A percentile compares a stretch with the other conserved stretches of the same genome.
These are phyloP conservation scores for Candida nanaspora DNA, from an alignment of 805 yeast genomes.

Conservation along the genomic window DNA sequence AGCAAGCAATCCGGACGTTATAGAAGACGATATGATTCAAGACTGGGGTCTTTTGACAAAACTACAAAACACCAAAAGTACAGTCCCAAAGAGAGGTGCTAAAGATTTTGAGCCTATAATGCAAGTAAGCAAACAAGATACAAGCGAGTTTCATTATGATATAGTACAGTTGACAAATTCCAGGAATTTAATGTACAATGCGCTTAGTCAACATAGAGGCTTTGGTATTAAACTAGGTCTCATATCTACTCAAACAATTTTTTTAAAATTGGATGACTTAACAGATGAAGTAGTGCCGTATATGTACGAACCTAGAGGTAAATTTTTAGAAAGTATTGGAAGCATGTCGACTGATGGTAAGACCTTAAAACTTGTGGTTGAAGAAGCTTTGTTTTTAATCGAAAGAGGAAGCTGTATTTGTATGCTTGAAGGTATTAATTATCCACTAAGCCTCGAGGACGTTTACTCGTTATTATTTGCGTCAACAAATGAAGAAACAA, in stretches of 20 bases:
- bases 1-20: background rate
- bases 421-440: slow-evolving; percentile 13
- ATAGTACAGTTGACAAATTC: slow-evolving; percentile 37
- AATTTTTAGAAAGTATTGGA: slow-evolving; percentile 70
- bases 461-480: slow-evolving; percentile 48
- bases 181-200: slow-evolving; percentile 64
- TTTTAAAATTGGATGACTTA: background rate
- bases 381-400: slow-evolving; percentile 69
- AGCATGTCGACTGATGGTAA: slow-evolving; percentile 38
- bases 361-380: slow-evolving; percentile 44
- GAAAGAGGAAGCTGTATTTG: slow-evolving; percentile 64
- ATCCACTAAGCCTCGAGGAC: slow-evolving; percentile 53
- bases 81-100: slow-evolving; percentile 67
- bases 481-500: slow-evolving; percentile 18
- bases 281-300: slow-evolving; percentile 12
- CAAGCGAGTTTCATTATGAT: slow-evolving; percentile 18
- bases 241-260: slow-evolving; percentile 1
- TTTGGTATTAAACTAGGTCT: slow-evolving; percentile 20
- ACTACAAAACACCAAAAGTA: slow-evolving; percentile 7
- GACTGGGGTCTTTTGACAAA: slow-evolving; percentile 44
- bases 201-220: slow-evolving; percentile 47
- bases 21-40: slow-evolving; percentile 26
- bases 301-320: slow-evolving; percentile 54
- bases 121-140: background rate
- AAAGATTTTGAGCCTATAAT: slow-evolving; percentile 70